Base-by-base conservation (phyloP, 2,329 filamentous ascomycete species). In the Aspergillus amoenus region DNA sequence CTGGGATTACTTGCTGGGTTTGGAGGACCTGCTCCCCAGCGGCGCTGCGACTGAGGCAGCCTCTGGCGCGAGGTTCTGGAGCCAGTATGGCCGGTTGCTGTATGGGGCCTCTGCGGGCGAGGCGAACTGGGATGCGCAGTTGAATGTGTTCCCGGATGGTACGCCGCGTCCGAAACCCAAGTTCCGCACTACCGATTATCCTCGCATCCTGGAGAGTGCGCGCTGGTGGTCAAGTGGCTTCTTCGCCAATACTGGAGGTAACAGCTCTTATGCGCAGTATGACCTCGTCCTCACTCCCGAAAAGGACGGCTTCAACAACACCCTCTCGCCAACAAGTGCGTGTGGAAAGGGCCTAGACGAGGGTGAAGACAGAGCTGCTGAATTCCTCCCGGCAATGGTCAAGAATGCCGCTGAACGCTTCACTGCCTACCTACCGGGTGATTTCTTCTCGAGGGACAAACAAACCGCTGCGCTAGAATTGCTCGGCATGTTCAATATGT, bases 131-230 rank as follows among this genome's bases (percentile, higher is more conserved):
- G 77, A 80, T 61, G 67, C 74, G 13, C 73, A 66, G 46, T 58
- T 72, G 21, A 73, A 71, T 57, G 62, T 71, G 13, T 80, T 70
- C 55, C 63, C 73, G 27, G 79, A 81, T 56, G 78, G 78, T 11
- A 82, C 79, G 15, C 71, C 73, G 7, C 73, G 80, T 7, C 72
- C 77, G 0, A 81, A 79, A 67, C 77, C 82, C 0, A 76, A 82
- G 0, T 72, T 84, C 46, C 74, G 83, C 24, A 84, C 82, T 0
- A 85, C 83, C 0, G 74, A 75, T 41, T 82, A 84, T 66, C 77
- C 74, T 11, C 76, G 83, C 27, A 85, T 85, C 43, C 65, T 80
- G 57, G 82, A 84, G 67, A 82, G 78, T 61, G 70, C 70, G 27
- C 62, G 69, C 3, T 72, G 70, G 69, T 73, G 69, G 69, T 18